These are phyloP conservation scores for Flaveria bidentis DNA, from an alignment of 129 eudicot genomes.

Conservation along the genomic window DNA sequence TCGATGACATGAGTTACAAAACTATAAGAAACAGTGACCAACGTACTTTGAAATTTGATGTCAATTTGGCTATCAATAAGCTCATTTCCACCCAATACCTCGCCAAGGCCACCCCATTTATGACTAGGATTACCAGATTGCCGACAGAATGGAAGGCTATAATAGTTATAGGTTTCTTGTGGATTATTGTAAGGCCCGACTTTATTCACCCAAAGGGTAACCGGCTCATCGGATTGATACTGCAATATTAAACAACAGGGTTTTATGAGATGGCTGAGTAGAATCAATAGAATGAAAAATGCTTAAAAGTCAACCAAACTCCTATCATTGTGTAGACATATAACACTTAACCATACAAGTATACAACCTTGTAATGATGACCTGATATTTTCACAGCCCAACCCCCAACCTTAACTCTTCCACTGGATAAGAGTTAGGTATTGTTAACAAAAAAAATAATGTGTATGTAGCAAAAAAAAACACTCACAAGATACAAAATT, in stretches of 20 bases:
- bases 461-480: not conserved
- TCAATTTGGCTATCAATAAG: conserved; percentile 83
- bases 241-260: conserved; percentile 38
- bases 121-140: conserved; percentile 58
- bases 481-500: not conserved
- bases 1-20: conserved; percentile 12
- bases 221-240: conserved; percentile 61
- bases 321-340: not conserved
- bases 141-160: conserved; percentile 88
- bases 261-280: conserved; percentile 5
- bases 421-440: not conserved
- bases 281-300: not conserved
- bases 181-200: conserved; percentile 97
- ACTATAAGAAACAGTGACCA: conserved; percentile 1
- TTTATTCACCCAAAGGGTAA: conserved; percentile 86
- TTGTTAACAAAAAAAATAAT: not conserved
- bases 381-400: not conserved
- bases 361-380: conserved; percentile 4
- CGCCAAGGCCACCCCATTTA: conserved; percentile 98
- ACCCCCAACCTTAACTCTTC: not conserved
- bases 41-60: conserved; percentile 72
- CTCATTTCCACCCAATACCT: conserved; percentile 95
- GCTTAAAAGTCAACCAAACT: conserved; percentile 10
- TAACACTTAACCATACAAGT: not conserved
- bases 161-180: conserved; percentile 96